A percentile compares a stretch with the other conserved stretches of the same genome.
phyloP scores from a whole-genome alignment of 257 asterid species.

The Ophiorrhiza pumila region DNA sequence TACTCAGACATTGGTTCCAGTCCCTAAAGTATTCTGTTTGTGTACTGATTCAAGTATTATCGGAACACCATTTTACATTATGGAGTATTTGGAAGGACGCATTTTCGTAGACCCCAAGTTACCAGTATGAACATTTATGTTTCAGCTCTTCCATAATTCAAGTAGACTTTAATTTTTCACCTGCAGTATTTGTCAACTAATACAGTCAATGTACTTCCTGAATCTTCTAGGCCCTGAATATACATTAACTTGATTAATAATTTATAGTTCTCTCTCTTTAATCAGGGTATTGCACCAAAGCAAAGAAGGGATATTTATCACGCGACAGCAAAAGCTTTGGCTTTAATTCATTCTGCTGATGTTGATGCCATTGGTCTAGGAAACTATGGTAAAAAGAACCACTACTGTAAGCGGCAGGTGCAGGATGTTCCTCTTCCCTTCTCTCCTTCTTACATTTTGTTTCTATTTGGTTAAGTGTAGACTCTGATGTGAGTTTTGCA shows the following conservation, averaged over 20 bases:
- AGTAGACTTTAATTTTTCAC: not conserved
- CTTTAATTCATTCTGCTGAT: conserved; percentile 76
- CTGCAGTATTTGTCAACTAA: not conserved
- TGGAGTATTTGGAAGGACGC: conserved; percentile 97
- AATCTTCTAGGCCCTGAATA: not conserved
- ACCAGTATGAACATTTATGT: conserved; percentile 47
- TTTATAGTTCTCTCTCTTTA: conserved; percentile 14
- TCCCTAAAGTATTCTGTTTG: conserved; percentile 84
- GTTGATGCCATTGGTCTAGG: conserved; percentile 72
- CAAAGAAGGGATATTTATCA: conserved; percentile 64
- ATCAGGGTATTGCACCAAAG: conserved; percentile 62
- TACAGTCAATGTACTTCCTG: not conserved
- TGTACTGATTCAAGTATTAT: conserved; percentile 78
- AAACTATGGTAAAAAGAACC: conserved; percentile 62
- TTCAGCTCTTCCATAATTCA: not conserved
- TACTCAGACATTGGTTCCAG: conserved; percentile 70
- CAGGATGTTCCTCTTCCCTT: conserved; percentile 9
- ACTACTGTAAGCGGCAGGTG: conserved; percentile 95
- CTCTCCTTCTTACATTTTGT: not conserved
- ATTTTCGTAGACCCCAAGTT: conserved; percentile 78
- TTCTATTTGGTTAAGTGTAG: not conserved
- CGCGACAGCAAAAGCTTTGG: conserved; percentile 84
- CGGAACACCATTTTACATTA: conserved; percentile 93
- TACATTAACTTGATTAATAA: conserved; percentile 1
- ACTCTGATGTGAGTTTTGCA: not conserved